A percentile compares a stretch with the other conserved stretches of the same genome.
Conservation (phyloP, 352 stramenopile species). For the Plasmopara muralis region DNA sequence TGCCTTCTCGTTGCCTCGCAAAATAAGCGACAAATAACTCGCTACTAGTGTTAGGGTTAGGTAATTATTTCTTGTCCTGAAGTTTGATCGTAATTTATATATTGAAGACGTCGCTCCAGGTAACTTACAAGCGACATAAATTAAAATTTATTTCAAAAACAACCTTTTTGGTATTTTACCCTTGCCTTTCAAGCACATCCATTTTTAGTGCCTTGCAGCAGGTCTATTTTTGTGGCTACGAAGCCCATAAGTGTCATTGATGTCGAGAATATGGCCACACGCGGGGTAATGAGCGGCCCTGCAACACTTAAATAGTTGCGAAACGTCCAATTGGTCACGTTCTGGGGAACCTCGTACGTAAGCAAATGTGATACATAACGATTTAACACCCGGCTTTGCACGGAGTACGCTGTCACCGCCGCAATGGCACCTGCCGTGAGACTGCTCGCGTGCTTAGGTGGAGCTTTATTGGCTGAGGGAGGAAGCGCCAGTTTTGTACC, state of each 20-base stretch:
- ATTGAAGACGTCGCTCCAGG: too few relatives aligned
- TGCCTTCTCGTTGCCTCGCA: too few relatives aligned
- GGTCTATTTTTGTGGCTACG: slow-evolving; percentile 53
- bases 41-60: too few relatives aligned
- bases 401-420: slow-evolving; percentile 42
- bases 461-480: slow-evolving; percentile 19
- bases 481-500: slow-evolving; percentile 46
- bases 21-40: too few relatives aligned
- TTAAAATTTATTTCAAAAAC: too few relatives aligned
- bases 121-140: too few relatives aligned
- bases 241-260: slow-evolving; percentile 66
- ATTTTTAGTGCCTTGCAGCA: slow-evolving; percentile 2
- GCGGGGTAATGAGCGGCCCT: slow-evolving; percentile 45
- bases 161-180: too few relatives aligned
- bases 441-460: slow-evolving; percentile 35
- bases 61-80: too few relatives aligned
- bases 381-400: slow-evolving; percentile 46
- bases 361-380: slow-evolving; percentile 52
- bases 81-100: too few relatives aligned
- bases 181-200: too few relatives aligned
- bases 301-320: slow-evolving; percentile 63
- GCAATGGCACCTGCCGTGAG: slow-evolving; percentile 26
- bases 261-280: slow-evolving; percentile 58
- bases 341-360: slow-evolving; percentile 62
- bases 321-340: slow-evolving; percentile 62